These are phyloP conservation scores for Nematocida sp. DNA, from an alignment of 371 early-diverging fungal species.

Conservation along the genomic window DNA sequence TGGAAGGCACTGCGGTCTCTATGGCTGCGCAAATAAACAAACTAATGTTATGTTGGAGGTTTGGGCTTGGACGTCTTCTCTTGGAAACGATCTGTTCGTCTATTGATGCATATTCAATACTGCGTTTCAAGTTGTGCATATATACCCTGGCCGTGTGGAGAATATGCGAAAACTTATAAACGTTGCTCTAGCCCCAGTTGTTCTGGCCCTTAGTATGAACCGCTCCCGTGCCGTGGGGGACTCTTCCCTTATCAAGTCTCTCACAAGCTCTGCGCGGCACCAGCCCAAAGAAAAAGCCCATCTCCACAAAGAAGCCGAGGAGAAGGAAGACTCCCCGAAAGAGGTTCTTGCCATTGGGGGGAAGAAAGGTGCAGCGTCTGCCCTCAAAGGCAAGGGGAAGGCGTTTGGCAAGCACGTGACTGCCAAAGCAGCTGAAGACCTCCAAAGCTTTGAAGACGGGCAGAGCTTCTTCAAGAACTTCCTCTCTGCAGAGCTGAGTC, in stretches of 20 bases:
- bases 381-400: too few species aligned
- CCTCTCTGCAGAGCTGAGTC: too few species aligned
- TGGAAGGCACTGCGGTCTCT: neutral
- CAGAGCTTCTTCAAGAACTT: too few species aligned
- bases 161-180: conserved; percentile 37
- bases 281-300: too few species aligned
- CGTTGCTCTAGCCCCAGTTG: conserved; percentile 3
- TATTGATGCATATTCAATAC: neutral
- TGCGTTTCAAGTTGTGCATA: conserved; percentile 21
- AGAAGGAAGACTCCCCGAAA: neutral
- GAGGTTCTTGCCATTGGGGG: too few species aligned
- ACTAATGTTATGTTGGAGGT: neutral
- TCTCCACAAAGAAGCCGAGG: too few species aligned
- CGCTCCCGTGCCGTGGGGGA: neutral
- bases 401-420: too few species aligned
- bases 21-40: neutral
- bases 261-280: too few species aligned
- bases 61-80: neutral
- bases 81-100: neutral
- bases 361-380: too few species aligned
- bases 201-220: neutral
- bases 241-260: too few species aligned
- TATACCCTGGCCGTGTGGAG: neutral
- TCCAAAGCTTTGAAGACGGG: too few species aligned
- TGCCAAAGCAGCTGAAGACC: too few species aligned